These are phyloP conservation scores for Calonectria montana DNA, from an alignment of 2,329 filamentous ascomycete genomes.

Conservation along the genomic window DNA sequence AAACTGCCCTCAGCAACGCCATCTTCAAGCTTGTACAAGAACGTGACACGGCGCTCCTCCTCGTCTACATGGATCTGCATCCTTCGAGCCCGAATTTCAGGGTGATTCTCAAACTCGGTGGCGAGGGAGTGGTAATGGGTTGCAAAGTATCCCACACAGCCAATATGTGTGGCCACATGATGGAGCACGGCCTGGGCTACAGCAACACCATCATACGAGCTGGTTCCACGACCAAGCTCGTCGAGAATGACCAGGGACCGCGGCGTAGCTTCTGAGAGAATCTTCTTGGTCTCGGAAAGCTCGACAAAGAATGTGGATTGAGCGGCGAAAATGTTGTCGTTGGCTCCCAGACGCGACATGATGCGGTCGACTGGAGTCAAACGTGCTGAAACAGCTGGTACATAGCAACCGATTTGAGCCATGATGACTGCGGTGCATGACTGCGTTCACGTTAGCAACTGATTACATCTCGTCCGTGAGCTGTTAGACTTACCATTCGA, in stretches of 20 bases:
- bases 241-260: conserved; percentile 96
- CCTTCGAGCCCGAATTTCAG: conserved; percentile 85
- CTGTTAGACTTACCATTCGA: conserved; percentile 76
- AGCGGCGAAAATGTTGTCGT: conserved; percentile 98
- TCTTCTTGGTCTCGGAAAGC: conserved; percentile 97
- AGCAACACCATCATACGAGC: conserved; percentile 94
- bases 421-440: conserved; percentile 97
- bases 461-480: not conserved
- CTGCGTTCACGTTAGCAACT: conserved; percentile 54
- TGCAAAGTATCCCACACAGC: conserved; percentile 95
- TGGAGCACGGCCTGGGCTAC: conserved; percentile 98
- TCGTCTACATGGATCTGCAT: conserved; percentile 98
- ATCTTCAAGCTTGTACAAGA: conserved; percentile 92
- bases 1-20: conserved; percentile 97
- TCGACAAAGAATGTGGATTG: conserved; percentile 99
- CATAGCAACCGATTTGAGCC: conserved; percentile 94
- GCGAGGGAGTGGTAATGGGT: conserved; percentile 97
- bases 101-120: conserved; percentile 88
- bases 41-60: conserved; percentile 86
- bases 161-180: conserved; percentile 92
- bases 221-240: conserved; percentile 93
- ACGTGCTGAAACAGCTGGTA: conserved; percentile 84
- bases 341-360: conserved; percentile 97
- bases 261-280: conserved; percentile 91
- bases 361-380: conserved; percentile 95